Percentiles rank a stretch among this genome's conserved stretches.
Evolutionary conservation across 331 rosid genomes (phyloP).

Genomic region (Quercus phellos): DNA sequence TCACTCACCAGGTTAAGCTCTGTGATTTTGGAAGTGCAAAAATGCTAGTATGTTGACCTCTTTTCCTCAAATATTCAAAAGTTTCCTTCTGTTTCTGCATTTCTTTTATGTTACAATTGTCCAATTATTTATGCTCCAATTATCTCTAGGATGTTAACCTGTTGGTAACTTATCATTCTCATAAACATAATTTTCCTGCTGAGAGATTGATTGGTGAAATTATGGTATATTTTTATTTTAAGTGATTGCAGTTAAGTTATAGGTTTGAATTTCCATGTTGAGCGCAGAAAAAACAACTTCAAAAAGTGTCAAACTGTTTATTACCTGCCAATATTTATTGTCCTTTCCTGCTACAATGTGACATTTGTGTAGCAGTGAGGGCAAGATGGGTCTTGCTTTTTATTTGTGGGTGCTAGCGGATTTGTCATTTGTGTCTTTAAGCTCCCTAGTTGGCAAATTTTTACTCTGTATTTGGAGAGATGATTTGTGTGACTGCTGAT

Average conservation of each 20-base stretch:
- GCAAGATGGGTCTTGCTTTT: too few relatives aligned
- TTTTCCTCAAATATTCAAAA: conserved; percentile 11
- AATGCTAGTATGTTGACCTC: conserved; percentile 63
- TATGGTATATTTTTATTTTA: too few relatives aligned
- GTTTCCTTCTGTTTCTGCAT: not conserved
- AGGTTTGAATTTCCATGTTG: too few relatives aligned
- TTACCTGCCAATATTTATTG: too few relatives aligned
- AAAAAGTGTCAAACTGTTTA: too few relatives aligned
- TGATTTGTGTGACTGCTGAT: not conserved
- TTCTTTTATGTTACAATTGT: not conserved
- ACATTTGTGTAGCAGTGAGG: too few relatives aligned
- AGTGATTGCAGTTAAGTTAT: too few relatives aligned
- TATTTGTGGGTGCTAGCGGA: not conserved
- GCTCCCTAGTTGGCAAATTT: not conserved
- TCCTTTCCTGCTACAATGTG: too few relatives aligned
- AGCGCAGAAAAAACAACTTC: too few relatives aligned
- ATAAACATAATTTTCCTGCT: too few relatives aligned
- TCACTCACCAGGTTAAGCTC: conserved; percentile 89
- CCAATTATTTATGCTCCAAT: not conserved
- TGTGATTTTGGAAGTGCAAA: conserved; percentile 99
- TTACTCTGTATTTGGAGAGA: not conserved
- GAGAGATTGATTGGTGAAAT: too few relatives aligned
- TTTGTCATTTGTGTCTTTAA: not conserved
- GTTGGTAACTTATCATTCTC: not conserved
- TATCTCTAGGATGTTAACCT: conserved; percentile 1